phyloP scores from a whole-genome alignment of 768 basidiomycete genomes.

The Lentinula raphanica region DNA sequence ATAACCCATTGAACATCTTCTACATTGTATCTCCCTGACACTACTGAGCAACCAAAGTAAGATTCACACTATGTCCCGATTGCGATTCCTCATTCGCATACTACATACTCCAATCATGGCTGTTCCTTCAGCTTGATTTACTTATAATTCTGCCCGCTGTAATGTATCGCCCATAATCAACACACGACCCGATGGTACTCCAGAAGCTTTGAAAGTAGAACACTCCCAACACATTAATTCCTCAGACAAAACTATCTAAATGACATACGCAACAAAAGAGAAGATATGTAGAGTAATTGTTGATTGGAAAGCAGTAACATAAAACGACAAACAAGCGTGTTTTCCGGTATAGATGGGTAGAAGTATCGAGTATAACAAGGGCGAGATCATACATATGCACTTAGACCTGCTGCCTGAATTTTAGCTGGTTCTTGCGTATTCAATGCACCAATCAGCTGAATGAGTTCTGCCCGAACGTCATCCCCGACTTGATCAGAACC shows the following conservation, averaged over 20 bases:
- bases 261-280: background rate
- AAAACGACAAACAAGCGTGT: background rate
- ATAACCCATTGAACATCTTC: too few species aligned
- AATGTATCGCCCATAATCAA: too few species aligned
- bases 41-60: too few species aligned
- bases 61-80: too few species aligned
- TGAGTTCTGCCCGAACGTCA: conserved; percentile 71
- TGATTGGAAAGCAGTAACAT: background rate
- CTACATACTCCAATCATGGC: too few species aligned
- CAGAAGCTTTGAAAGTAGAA: too few species aligned
- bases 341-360: conserved; percentile 1
- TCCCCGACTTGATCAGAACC: conserved; percentile 73
- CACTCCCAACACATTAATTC: background rate
- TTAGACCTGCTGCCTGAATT: conserved; percentile 75
- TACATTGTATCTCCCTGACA: too few species aligned
- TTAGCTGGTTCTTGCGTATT: conserved; percentile 72
- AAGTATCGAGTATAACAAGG: conserved; percentile 7
- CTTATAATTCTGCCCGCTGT: too few species aligned
- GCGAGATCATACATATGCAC: conserved; percentile 44
- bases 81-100: too few species aligned
- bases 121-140: too few species aligned
- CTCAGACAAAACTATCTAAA: background rate
- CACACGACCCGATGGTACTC: too few species aligned
- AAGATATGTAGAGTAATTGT: background rate
- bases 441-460: conserved; percentile 66